Base-by-base conservation (phyloP, 2,329 filamentous ascomycete species). In the Penicillium sp. region DNA sequence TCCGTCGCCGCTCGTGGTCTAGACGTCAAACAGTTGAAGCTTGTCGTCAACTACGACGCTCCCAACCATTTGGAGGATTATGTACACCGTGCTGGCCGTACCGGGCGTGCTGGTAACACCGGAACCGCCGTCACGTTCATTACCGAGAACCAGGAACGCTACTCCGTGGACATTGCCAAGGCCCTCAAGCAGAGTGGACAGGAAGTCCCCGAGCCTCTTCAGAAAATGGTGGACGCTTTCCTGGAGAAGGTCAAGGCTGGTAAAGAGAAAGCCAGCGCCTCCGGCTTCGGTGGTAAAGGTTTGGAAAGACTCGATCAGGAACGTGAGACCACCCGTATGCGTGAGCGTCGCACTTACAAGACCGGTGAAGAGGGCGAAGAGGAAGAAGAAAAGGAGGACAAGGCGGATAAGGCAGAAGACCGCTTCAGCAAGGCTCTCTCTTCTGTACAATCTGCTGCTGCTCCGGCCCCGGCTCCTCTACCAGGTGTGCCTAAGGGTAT, bases 41-140 rank as follows among this genome's bases (percentile, higher is more conserved):
- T 97, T 28, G 94, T 99, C 8, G 87, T 99, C 76, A 97, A 97
- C 75, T 97, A 91, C 70, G 92, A 97, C 69, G 90, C 89, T 1
- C 93, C 92, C 1, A 96, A 96, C 67, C 92, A 97, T 75, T 76
- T 96, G 58, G 94, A 99, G 75, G 94, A 97, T 69, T 97, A 97
- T 67, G 93, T 97, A 36, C 94, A 97, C 72, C 88, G 94, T 59
- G 91, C 90, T 51, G 94, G 94, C 44, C 90, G 94, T 65, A 97
- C 94, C 7, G 94, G 94, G 10, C 88, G 94, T 70, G 94, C 94
- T 42, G 94, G 94, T 36, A 96, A 97, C 67, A 96, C 87, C 19
- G 94, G 94, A 59, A 96, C 92, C 34, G 94, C 94, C 0, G 90
- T 99, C 47, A 99, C 94, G 0, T 96, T 97, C 69, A 80, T 99